phyloP scores from a whole-genome alignment of 129 eudicot species.

The Escallonia rubra region DNA sequence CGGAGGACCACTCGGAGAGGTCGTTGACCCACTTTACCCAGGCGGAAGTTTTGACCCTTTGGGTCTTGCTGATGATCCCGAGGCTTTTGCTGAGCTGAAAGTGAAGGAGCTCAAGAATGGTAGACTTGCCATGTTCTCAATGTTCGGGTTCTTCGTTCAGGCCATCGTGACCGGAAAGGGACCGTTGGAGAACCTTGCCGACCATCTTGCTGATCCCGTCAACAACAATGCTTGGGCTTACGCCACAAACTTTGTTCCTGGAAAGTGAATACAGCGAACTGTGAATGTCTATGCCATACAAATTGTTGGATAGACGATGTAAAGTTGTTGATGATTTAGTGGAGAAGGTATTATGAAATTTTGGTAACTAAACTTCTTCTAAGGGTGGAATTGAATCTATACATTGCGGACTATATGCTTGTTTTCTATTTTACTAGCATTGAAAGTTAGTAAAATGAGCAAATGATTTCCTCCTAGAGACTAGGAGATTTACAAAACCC shows the following conservation, averaged over 20 bases:
- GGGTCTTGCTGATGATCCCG: slow-evolving; percentile 32
- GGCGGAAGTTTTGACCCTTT: slow-evolving; percentile 30
- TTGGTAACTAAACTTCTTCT: too few species aligned
- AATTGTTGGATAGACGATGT: too few species aligned
- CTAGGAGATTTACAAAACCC: too few species aligned
- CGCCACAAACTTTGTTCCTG: slow-evolving; percentile 30
- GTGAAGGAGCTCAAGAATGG: slow-evolving; percentile 32
- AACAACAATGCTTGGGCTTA: slow-evolving; percentile 30
- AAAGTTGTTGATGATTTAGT: too few species aligned
- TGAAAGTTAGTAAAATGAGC: too few species aligned
- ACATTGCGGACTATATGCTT: neutral
- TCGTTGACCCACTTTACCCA: slow-evolving; percentile 23
- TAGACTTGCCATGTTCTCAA: slow-evolving; percentile 26
- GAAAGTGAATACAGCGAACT: slow-evolving; percentile 6
- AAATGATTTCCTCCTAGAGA: too few species aligned
- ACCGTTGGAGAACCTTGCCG: slow-evolving; percentile 30
- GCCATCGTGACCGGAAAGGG: slow-evolving; percentile 32
- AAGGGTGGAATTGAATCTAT: too few species aligned
- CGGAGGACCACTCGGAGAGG: slow-evolving; percentile 32
- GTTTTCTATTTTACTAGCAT: too few species aligned
- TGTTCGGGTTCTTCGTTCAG: slow-evolving; percentile 32
- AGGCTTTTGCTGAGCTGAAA: slow-evolving; percentile 31
- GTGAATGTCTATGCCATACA: too few species aligned
- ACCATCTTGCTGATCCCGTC: slow-evolving; percentile 29
- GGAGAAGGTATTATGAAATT: too few species aligned